Base-by-base conservation (phyloP, 2,329 filamentous ascomycete genomes). In the Nemania abortiva region DNA sequence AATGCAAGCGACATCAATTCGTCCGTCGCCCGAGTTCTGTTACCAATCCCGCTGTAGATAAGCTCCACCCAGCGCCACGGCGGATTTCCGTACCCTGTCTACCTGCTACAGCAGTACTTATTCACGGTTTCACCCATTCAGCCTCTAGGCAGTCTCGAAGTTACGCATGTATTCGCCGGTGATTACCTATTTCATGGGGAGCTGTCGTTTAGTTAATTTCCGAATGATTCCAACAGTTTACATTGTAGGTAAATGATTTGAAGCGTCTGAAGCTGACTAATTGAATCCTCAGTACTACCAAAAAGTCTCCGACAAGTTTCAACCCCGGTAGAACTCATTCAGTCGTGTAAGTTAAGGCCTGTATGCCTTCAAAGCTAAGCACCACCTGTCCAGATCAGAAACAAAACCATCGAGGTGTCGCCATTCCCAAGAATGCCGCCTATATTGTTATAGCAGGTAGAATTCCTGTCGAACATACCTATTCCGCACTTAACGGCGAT, bases 81-180 rank as follows among this genome's bases (percentile, higher is more conserved):
- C 64, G 57, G 64, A 66, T 24, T 62, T 62, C 58, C 64, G 64
- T 31, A 29, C 29, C 39, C 27, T 42, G 42, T 47, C 42, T 47
- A 47, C 15, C 13, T n/a, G 11, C 42, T n/a, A n/a, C n/a, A n/a
- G n/a, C n/a, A 2, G 42, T n/a, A 6, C 22, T 49, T 49, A 45
- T 6, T 49, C 11, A 42, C 39, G 3, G 7, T 37, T 37, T 37
- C 34, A 37, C 34, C 7, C 34, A 37, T 7, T 37, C 34, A 37
- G 7, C 34, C 7, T 37, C 34, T 37, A 37, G 34, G 34, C 34
- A 37, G 34, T 37, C 11, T 37, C 34, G 34, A 37, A 11, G 34
- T 37, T 37, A 37, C 34, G 34, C 11, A 37, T 37, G 5, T 15
- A 42, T 2, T 42, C 13, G 13, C 11, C 11, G 18, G 15, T 18